Evolutionary conservation across 306 rosid genomes (phyloP), one percentile per base, ranked within the genome.

Genomic region (Malus domestica): DNA sequence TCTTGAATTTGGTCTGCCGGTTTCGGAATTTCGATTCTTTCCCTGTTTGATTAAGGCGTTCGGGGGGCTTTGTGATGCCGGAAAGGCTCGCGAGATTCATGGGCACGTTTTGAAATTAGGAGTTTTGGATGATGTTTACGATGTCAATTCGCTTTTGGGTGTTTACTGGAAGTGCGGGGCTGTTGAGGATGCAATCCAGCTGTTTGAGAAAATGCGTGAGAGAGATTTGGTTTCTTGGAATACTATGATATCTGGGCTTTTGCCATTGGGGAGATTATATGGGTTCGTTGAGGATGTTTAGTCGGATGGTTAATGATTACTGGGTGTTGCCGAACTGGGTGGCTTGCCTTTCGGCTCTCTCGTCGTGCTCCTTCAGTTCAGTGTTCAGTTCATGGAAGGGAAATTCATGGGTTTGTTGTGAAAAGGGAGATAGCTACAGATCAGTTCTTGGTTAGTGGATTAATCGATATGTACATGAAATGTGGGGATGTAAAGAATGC

Each of bases 381-480:
- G 57, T 75, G 66, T 73, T 78, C 75, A 72, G 18, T 78, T 65
- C 66, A 52, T 44, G 88, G 83, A n/a, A 55, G 61, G 30, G 81
- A 85, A 75, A 42, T 85, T 75, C 88, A 81, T 67, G 83, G 79
- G 22, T 84, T 72, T 70, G 78, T 72, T 44, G 67, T 80, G 75
- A 84, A 84, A 79, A 75, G 65, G 16, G 81, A 72, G 52, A 67
- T 85, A 70, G 76, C n/a, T 76, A 59, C 64, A 30, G 88, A 81
- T 70, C 73, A 81, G 38, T 85, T 78, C 72, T 38, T 85, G 54
- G 72, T 85, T 74, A 81, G 85, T 20, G 79, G 76, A 23, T 70
- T 85, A 69, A 75, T 75, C 44, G 81, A 81, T 15, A 76, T 81
- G 83, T 85, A 85, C 80, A 81, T 85, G 88, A 85, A 85, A 61